These are phyloP conservation scores for Powellomyces hirtus DNA, from an alignment of 192 early-diverging fungal species.

Conservation along the genomic window DNA sequence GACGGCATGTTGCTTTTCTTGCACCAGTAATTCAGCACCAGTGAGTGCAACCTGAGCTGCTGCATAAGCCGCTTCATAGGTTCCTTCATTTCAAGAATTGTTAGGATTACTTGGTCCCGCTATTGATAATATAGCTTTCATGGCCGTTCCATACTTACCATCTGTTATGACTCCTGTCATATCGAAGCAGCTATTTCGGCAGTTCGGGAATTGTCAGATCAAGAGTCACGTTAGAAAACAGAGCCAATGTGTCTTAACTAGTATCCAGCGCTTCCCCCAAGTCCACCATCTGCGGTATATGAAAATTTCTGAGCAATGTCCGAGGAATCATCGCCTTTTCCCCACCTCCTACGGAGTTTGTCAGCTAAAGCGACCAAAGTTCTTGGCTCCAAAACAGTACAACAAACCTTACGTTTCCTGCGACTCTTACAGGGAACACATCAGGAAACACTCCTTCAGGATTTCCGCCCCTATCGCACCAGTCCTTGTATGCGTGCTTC, in stretches of 20 bases:
- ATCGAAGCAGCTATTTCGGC: slow-evolving; percentile 40
- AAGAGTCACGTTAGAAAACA: background rate
- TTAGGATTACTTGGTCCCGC: background rate
- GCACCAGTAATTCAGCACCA: slow-evolving; percentile 51
- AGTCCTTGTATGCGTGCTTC: slow-evolving; percentile 49
- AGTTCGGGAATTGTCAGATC: background rate
- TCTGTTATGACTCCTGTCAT: slow-evolving; percentile 48
- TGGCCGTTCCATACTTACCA: slow-evolving; percentile 65
- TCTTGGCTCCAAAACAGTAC: no score
- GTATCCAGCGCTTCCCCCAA: slow-evolving; percentile 36
- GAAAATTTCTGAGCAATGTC: slow-evolving; percentile 1
- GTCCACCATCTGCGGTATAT: slow-evolving; percentile 9
- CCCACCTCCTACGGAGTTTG: no score
- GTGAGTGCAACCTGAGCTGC: slow-evolving; percentile 68
- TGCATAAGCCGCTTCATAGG: slow-evolving; percentile 61
- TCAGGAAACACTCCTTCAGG: slow-evolving; percentile 57
- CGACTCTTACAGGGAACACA: slow-evolving; percentile 42
- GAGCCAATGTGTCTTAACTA: slow-evolving; percentile 16
- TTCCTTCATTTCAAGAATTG: slow-evolving; percentile 35
- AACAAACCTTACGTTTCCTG: slow-evolving; percentile 22
- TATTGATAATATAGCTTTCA: no score
- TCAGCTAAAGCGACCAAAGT: no score
- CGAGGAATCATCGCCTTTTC: background rate
- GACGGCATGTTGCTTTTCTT: slow-evolving; percentile 28
- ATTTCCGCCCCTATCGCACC: slow-evolving; percentile 44